Evolutionary conservation across 1,139 yeast species (phyloP).

Genomic region (Ogataea hybrid): DNA sequence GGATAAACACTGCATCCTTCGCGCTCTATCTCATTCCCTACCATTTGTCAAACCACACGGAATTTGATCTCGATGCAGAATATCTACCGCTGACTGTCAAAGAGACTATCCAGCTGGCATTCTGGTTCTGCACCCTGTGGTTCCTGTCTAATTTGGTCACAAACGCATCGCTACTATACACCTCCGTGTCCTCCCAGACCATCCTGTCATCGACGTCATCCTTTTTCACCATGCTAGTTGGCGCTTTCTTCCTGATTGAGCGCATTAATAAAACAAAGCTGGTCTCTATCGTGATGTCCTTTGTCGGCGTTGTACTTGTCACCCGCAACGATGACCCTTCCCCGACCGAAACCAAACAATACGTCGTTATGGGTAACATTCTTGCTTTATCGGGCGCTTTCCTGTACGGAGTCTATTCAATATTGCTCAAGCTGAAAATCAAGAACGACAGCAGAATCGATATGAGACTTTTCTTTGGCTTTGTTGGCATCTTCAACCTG

Average conservation of each 20-base stretch:
- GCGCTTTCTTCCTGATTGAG: constrained; percentile 71
- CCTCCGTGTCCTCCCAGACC: constrained; percentile 92
- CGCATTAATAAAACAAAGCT: constrained; percentile 57
- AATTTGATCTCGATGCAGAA: neutral
- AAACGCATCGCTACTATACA: constrained; percentile 81
- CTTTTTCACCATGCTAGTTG: constrained; percentile 86
- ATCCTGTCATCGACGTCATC: constrained; percentile 89
- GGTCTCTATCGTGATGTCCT: constrained; percentile 54
- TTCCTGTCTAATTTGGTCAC: constrained; percentile 84
- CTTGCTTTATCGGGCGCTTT: constrained; percentile 83
- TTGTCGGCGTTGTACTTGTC: constrained; percentile 76
- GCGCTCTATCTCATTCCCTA: constrained; percentile 73
- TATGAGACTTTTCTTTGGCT: constrained; percentile 88
- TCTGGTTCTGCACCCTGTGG: constrained; percentile 89
- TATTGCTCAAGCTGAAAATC: constrained; percentile 71
- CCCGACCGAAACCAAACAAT: constrained; percentile 21
- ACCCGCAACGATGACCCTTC: constrained; percentile 42
- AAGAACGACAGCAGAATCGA: constrained; percentile 71
- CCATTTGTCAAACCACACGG: constrained; percentile 11
- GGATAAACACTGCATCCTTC: constrained; percentile 84
- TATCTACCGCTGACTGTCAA: constrained; percentile 34
- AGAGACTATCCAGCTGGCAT: constrained; percentile 61
- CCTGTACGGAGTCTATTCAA: constrained; percentile 89
- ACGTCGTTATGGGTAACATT: constrained; percentile 67
- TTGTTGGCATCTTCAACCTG: constrained; percentile 83